Conservation (phyloP, 2,329 filamentous ascomycete genomes). For the Dissoconium aciculare region DNA sequence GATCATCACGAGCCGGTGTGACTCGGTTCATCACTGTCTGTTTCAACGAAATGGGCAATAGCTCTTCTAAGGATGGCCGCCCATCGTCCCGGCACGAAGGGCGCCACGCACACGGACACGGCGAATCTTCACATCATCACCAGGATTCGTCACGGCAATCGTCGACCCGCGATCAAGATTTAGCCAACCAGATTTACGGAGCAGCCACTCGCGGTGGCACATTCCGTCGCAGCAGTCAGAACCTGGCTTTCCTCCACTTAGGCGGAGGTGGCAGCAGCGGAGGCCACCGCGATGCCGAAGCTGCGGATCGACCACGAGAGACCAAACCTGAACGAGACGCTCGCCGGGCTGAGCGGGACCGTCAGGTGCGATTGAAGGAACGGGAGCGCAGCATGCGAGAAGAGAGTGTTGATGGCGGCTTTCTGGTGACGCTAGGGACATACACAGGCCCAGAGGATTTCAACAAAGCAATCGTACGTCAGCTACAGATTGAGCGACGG, state of each 20-base stretch:
- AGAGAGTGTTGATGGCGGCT: conserved; percentile 88
- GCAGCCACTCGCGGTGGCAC: conserved; percentile 28
- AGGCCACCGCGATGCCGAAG: conserved; percentile 33
- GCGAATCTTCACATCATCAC: conserved; percentile 15
- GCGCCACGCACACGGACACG: conserved; percentile 20
- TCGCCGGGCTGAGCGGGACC: conserved; percentile 68
- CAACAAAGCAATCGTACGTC: conserved; percentile 72
- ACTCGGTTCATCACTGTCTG: too few relatives aligned
- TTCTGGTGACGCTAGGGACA: conserved; percentile 80
- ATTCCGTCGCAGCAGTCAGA: conserved; percentile 39
- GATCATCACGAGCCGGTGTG: too few relatives aligned
- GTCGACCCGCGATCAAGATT: conserved; percentile 14
- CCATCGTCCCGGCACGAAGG: conserved; percentile 23
- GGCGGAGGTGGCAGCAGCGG: conserved; percentile 33
- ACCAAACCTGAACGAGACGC: conserved; percentile 86
- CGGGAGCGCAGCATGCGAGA: conserved; percentile 80
- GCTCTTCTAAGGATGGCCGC: conserved; percentile 33
- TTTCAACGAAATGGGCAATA: conserved; percentile 32
- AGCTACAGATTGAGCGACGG: conserved; percentile 87
- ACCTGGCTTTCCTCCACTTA: conserved; percentile 44
- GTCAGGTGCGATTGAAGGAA: conserved; percentile 60
- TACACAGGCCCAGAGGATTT: conserved; percentile 91
- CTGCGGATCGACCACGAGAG: conserved; percentile 52
- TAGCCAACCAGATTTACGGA: conserved; percentile 28
- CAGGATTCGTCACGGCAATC: conserved; percentile 10